A percentile compares a stretch with the other conserved stretches of the same genome.
Evolutionary conservation across 2,329 filamentous ascomycete genomes (phyloP).

Genomic region (Colletotrichum agaves): DNA sequence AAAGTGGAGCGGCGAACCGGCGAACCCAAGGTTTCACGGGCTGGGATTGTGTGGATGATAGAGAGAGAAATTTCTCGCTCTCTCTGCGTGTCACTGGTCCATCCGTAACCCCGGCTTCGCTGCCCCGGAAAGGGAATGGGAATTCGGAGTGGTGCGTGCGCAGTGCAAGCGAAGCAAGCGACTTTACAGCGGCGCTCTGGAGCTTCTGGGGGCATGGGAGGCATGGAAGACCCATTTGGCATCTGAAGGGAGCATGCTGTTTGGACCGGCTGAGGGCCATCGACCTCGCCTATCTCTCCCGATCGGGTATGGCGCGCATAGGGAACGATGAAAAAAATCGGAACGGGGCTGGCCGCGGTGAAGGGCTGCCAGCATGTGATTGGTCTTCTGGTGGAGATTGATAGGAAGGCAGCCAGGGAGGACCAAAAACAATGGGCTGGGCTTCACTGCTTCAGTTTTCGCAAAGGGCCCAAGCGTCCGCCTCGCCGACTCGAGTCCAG

Average conservation of each 20-base stretch:
- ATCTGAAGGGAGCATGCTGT: slow-evolving; percentile 12
- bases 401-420: neutral
- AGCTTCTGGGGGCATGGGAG: neutral
- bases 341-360: slow-evolving; percentile 7
- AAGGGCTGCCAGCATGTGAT: slow-evolving; percentile 32
- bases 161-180: neutral
- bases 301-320: slow-evolving; percentile 25
- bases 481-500: neutral
- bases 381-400: slow-evolving; percentile 27
- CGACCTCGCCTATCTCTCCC: slow-evolving; percentile 28
- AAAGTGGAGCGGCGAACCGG: slow-evolving; percentile 1
- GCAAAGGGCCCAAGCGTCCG: neutral
- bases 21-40: slow-evolving; percentile 20
- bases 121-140: slow-evolving; percentile 33
- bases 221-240: neutral
- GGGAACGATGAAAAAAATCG: slow-evolving; percentile 15
- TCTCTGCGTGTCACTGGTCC: slow-evolving; percentile 8
- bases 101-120: neutral
- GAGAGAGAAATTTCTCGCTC: slow-evolving; percentile 32
- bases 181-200: no score
- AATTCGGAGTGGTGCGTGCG: slow-evolving; percentile 36
- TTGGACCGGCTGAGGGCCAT: slow-evolving; percentile 17
- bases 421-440: neutral
- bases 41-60: no score
- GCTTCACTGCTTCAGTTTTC: neutral